Evolutionary conservation across 108 stramenopile genomes (phyloP).

Genomic region (Nitzschia sp.): DNA sequence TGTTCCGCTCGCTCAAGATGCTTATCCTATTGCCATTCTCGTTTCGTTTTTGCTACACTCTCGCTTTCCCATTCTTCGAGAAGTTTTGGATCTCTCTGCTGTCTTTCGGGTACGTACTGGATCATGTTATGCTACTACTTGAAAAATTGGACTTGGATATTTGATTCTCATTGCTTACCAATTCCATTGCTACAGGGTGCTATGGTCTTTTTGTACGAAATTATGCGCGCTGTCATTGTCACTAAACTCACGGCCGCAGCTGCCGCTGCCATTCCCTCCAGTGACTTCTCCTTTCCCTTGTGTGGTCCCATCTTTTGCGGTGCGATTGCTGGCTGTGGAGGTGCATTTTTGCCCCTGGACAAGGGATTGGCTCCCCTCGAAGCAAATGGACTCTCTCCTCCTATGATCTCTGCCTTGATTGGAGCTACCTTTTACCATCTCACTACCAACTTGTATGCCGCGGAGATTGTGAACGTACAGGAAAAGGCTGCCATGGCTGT

Average conservation of each 20-base stretch:
- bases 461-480: constrained; percentile 59
- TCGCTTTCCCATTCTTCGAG: constrained; percentile 75
- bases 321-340: constrained; percentile 83
- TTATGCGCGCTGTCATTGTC: constrained; percentile 73
- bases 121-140: neutral
- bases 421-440: constrained; percentile 79
- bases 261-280: constrained; percentile 62
- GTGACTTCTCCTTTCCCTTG: constrained; percentile 69
- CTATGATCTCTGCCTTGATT: constrained; percentile 72
- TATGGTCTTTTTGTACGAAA: constrained; percentile 68
- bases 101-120: constrained; percentile 46
- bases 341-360: constrained; percentile 82
- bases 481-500: constrained; percentile 73
- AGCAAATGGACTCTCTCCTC: constrained; percentile 63
- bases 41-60: constrained; percentile 68
- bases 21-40: constrained; percentile 78
- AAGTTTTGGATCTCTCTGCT: constrained; percentile 57
- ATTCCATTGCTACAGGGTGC: constrained; percentile 13
- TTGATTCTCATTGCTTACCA: neutral
- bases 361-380: constrained; percentile 86
- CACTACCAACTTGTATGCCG: constrained; percentile 58
- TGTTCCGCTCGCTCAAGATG: constrained; percentile 75
- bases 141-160: neutral
- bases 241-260: constrained; percentile 59
- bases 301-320: constrained; percentile 93